phyloP scores from a whole-genome alignment of 2,329 filamentous ascomycete species.

The Colletotrichum paranaense region DNA sequence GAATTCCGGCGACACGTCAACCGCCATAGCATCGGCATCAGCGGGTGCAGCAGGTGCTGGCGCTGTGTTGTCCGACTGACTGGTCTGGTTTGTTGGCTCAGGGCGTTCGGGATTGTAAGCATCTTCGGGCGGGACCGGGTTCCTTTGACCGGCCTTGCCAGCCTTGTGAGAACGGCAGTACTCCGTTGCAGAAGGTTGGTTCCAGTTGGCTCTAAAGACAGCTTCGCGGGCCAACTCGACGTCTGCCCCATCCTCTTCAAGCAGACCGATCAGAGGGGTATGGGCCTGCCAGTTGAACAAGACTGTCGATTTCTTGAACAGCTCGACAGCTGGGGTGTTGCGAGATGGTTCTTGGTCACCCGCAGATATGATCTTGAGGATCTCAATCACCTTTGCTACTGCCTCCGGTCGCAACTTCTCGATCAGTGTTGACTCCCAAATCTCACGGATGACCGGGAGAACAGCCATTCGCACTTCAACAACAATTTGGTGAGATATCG shows the following conservation, averaged over 20 bases:
- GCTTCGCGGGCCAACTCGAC: constrained; percentile 79
- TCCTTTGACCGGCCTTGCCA: constrained; percentile 68
- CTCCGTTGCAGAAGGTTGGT: constrained; percentile 68
- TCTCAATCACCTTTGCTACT: constrained; percentile 83
- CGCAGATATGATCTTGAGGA: constrained; percentile 81
- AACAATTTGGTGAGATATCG: constrained; percentile 77
- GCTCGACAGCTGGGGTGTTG: constrained; percentile 42
- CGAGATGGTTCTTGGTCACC: constrained; percentile 78
- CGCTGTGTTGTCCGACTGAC: constrained; percentile 39
- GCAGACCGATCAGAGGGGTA: constrained; percentile 33
- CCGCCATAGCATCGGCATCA: constrained; percentile 44
- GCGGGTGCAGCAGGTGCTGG: constrained; percentile 12
- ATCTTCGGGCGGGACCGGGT: constrained; percentile 75
- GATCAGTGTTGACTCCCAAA: constrained; percentile 89
- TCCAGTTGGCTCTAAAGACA: constrained; percentile 83
- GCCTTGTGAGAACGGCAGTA: constrained; percentile 77
- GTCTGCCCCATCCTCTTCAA: constrained; percentile 62
- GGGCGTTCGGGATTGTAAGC: constrained; percentile 48
- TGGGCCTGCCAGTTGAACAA: constrained; percentile 59
- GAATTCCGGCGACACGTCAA: constrained; percentile 43
- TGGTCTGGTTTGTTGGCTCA: constrained; percentile 36
- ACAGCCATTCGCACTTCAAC: constrained; percentile 87
- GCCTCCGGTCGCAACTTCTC: constrained; percentile 83
- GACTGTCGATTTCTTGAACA: constrained; percentile 56
- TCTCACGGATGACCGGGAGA: constrained; percentile 77